Evolutionary conservation across 75 land plant species (phyloP), one percentile per base, ranked within the genome.

Genomic region (Isoetes taiwanensis): DNA sequence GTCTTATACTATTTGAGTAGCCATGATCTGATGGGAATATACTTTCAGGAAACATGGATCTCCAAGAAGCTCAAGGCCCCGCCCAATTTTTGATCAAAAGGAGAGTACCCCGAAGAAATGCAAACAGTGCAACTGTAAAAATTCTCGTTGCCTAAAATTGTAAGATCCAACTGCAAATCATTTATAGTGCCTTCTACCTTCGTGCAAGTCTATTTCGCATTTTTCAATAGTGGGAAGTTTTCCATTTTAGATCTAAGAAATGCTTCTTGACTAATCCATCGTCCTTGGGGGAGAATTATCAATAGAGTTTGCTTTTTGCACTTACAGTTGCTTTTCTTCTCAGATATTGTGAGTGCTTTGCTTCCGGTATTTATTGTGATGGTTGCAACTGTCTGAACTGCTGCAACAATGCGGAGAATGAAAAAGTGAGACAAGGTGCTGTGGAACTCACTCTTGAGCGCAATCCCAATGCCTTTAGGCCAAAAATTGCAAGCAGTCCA

Each of bases 261-360:
- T 48, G 52, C 21, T 48, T 16, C 17, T 9, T 48, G n/a, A 48
- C n/a, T n/a, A n/a, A n/a, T n/a, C n/a, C n/a, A n/a, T n/a, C n/a
- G n/a, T n/a, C n/a, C 16, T 48, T 21, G 48, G 23, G 12, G 26
- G 21, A 41, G 32, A 29, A 34, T 58, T 54, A 19, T 58, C 43
- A 19, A 58, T 28, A 23, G 14, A 23, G 24, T 4, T 41, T 27
- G 19, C 28, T 10, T 28, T 48, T 28, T 58, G 23, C 3, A 23
- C 58, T 10, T 23, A 41, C 28, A 14, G 25, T 9, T 55, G 38
- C 37, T 56, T 30, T 3, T 14, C 2, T 65, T 30, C 35, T 28
- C 74, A 93, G 98, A 79, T 93, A 93, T 50, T 93, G 98, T 58
- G 98, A 93, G 65, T 93, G 98, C 35, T 93, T 93, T 73, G 95